Percentiles rank a stretch among this genome's conserved stretches.
Conservation (phyloP, 2,329 filamentous ascomycete species). For the Fusarium sp. region DNA sequence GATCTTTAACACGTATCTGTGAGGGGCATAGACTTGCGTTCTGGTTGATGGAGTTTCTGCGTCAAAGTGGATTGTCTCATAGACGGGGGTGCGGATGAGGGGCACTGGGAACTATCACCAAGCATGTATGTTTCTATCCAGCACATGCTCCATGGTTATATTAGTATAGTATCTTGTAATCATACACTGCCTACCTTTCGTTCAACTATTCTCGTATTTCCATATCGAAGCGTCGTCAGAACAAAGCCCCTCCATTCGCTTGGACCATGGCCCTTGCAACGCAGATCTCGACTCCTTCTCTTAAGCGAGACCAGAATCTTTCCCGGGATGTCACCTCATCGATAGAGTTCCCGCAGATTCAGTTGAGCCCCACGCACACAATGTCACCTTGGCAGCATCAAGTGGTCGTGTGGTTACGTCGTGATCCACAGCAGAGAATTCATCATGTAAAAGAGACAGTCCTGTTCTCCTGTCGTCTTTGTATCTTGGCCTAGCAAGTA, state of each 20-base stretch:
- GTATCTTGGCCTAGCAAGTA: neutral
- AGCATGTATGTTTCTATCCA: neutral
- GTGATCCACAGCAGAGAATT: neutral
- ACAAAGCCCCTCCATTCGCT: neutral
- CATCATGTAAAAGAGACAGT: neutral
- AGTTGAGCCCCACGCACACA: neutral
- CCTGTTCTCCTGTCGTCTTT: neutral
- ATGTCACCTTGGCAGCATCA: neutral
- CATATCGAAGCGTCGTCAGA: neutral
- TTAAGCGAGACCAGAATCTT: neutral
- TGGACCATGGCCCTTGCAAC: neutral
- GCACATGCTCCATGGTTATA: neutral
- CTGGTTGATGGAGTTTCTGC: neutral
- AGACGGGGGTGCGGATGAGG: neutral
- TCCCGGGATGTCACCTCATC: neutral
- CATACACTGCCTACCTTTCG: neutral
- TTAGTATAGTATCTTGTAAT: neutral
- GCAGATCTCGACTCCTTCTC: neutral
- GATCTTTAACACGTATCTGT: conserved; percentile 36
- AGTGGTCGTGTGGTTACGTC: neutral
- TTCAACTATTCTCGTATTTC: neutral
- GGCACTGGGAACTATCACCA: neutral
- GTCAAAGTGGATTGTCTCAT: neutral
- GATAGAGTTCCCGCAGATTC: neutral
- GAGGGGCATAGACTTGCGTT: neutral